phyloP scores from a whole-genome alignment of 2,329 filamentous ascomycete genomes.

The Alternaria hordeiaustralica region DNA sequence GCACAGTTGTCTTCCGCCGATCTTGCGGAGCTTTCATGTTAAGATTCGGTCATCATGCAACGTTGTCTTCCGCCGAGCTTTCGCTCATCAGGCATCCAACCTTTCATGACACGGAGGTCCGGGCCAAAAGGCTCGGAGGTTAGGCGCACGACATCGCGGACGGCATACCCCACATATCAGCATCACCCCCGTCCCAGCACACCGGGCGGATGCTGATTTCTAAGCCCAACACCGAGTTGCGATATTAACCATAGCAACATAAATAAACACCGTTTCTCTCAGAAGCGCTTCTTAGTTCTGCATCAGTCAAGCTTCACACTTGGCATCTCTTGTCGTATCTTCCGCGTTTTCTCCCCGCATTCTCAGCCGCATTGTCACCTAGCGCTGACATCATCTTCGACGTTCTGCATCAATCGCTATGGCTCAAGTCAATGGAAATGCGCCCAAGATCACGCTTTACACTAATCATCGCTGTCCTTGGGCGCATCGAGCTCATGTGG shows the following conservation, averaged over 20 bases:
- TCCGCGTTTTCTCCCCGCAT: neutral
- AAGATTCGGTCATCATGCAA: neutral
- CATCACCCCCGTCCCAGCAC: slow-evolving; percentile 12
- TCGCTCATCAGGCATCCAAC: neutral
- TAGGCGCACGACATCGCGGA: neutral
- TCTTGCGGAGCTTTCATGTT: neutral
- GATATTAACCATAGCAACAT: neutral
- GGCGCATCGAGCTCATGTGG: slow-evolving; percentile 78
- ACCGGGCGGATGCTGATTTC: slow-evolving; percentile 36
- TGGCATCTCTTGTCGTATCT: neutral
- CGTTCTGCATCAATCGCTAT: slow-evolving; percentile 13
- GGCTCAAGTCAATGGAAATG: slow-evolving; percentile 31
- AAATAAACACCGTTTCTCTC: neutral
- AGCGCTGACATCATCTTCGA: neutral
- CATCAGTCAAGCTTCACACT: neutral
- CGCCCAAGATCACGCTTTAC: slow-evolving; percentile 68
- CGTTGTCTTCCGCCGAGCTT: neutral
- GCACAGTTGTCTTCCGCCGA: neutral
- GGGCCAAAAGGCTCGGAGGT: slow-evolving; percentile 14
- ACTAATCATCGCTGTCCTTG: slow-evolving; percentile 74
- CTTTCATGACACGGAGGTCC: neutral
- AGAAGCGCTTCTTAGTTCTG: neutral
- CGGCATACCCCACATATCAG: slow-evolving; percentile 20
- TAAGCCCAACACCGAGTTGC: slow-evolving; percentile 22
- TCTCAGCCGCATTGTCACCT: neutral